Evolutionary conservation across 208 protist species (phyloP), one percentile per base, ranked within the genome.

Genomic region (Crithidia expoeki): DNA sequence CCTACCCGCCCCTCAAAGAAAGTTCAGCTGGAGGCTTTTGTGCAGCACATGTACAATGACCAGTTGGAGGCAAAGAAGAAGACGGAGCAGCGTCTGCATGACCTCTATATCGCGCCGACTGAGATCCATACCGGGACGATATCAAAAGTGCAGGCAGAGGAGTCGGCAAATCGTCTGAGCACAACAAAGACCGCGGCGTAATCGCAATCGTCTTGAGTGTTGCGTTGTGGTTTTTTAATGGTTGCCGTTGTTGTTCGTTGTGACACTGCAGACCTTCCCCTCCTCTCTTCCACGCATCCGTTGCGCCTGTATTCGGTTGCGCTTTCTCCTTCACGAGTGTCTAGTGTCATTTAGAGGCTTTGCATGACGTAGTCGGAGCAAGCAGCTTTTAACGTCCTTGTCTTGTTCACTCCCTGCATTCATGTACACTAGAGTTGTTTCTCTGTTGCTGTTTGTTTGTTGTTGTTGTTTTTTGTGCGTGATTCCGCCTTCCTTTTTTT

Each of bases 11-110:
- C 53, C 0, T 17, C 44, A 7, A 68, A 66, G 34, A 62, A 80
- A 72, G 71, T 92, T 10, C 72, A 80, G n/a, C 71, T 91, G 0
- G 72, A 84, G 19, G 76, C 68, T 25, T 91, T 86, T 78, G 85
- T 91, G 23, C 77, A 92, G 61, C 82, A 89, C 57, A 92, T 94
- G 86, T 94, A 94, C 74, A 36, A 72, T 19, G 76, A 86, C 34
- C 72, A 79, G 1, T 72, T 94, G 12, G 73, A 92, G 50, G 64
- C 76, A 12, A 77, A 88, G 59, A 85, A 90, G 64, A 80, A 90
- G 10, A 92, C 80, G n/a, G 83, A 89, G 59, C n/a, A 86, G 66
- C 79, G 79, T 16, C 61, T 94, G 27, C 83, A 90, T 56, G 85
- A 94, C 36, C 83, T 81, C 55, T 94, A 94, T 64, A 84, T 94